Evolutionary conservation across 2,329 filamentous ascomycete species (phyloP).

Genomic region (Clarireedia sp.): DNA sequence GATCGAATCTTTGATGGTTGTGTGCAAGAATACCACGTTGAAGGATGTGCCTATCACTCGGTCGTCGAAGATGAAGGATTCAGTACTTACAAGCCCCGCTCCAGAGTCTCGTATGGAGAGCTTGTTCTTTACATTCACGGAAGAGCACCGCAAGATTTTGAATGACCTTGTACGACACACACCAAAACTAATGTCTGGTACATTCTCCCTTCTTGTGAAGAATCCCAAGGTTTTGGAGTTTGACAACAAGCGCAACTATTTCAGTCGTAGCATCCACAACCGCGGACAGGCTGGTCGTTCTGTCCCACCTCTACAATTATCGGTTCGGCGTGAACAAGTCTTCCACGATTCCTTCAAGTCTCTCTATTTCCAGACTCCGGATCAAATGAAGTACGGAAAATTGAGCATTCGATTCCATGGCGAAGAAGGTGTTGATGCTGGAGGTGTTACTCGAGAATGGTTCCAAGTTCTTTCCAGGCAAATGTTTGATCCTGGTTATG

Average conservation of each 20-base stretch:
- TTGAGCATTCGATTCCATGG: slow-evolving; percentile 95
- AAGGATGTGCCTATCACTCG: slow-evolving; percentile 28
- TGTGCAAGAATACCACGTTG: slow-evolving; percentile 89
- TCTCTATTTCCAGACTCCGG: slow-evolving; percentile 92
- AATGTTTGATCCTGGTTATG: slow-evolving; percentile 99
- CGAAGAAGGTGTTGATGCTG: slow-evolving; percentile 95
- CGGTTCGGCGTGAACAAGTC: slow-evolving; percentile 85
- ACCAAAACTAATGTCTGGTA: slow-evolving; percentile 96
- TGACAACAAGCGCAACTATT: slow-evolving; percentile 99
- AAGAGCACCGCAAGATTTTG: slow-evolving; percentile 93
- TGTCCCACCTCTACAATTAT: slow-evolving; percentile 69
- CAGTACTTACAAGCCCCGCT: slow-evolving; percentile 65
- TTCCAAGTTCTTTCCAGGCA: slow-evolving; percentile 95
- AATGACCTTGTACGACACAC: slow-evolving; percentile 97
- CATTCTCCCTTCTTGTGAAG: slow-evolving; percentile 90
- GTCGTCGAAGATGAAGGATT: slow-evolving; percentile 50
- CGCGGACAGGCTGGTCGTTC: slow-evolving; percentile 62
- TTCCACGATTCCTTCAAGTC: slow-evolving; percentile 98
- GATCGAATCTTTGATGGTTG: slow-evolving; percentile 96
- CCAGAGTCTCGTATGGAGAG: slow-evolving; percentile 78
- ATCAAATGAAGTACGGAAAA: slow-evolving; percentile 99
- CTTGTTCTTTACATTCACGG: slow-evolving; percentile 94
- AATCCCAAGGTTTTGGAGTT: slow-evolving; percentile 99
- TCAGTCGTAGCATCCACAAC: slow-evolving; percentile 84
- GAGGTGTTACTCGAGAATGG: slow-evolving; percentile 96